Base-by-base conservation (phyloP, 2,329 filamentous ascomycete genomes). In the Hymenoscyphus fructigenus region DNA sequence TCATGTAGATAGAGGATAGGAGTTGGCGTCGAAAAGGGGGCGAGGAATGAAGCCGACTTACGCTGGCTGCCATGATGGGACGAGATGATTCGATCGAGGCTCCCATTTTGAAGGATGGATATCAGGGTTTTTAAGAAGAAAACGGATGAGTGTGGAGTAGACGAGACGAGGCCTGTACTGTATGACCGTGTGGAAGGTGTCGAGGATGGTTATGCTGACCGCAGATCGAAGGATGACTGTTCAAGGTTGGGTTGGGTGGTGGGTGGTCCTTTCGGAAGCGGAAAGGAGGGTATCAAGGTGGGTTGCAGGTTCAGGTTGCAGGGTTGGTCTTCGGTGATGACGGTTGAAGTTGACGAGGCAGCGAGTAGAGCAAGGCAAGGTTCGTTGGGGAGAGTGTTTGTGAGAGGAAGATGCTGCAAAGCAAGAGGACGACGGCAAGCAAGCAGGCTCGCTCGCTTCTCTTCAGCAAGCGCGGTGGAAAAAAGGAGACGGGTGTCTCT, bases 11-110 rank as follows among this genome's bases (percentile, higher is more conserved):
- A 41, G 26, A 61, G 23, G 36, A 38, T 53, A 32, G 59, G 29
- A 28, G 59, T n/a, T 44, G 62, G 26, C 20, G 20, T 2, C 23
- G 4, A 23, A 26, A 20, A 53, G 47, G 47, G 47, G 36, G n/a
- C 10, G 47, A 53, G 10, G 20, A 53, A 23, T n/a, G 20, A 23
- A 14, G 47, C 7, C 47, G 41, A 76, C 79, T 71, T 80, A 85
- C 83, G 66, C 80, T 83, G 57, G 80, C 79, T 56, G 81, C 78
- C 81, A 85, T 84, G 66, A 85, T 85, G 59, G 83, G 83, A 62
- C 83, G 77, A 70, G 83, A 80, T 47, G 83, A 85, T 61, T 85
- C 83, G 14, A 84, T 74, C 61, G 82, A 85, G 57, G 70, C 68
- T 67, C 76, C 76, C 75, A 77, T 76, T 72, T 73, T 78, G 64